phyloP scores from a whole-genome alignment of 179 eudicot genomes.

The Patellifolia procumbens region DNA sequence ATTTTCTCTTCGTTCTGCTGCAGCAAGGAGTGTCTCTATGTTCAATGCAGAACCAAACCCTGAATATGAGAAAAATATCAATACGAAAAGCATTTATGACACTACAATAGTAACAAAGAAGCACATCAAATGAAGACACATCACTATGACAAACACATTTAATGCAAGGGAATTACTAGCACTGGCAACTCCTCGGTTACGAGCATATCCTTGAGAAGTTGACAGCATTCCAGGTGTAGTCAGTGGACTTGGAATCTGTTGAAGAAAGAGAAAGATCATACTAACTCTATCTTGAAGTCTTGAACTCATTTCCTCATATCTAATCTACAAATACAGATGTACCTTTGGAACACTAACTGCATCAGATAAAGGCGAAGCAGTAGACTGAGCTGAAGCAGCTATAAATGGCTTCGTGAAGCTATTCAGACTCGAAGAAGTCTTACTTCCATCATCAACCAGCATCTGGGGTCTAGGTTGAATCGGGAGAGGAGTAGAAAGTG shows the following conservation, averaged over 20 bases:
- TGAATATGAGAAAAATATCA: conserved; percentile 30
- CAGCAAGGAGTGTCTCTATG: conserved; percentile 97
- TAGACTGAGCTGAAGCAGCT: conserved; percentile 47
- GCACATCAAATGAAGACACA: background rate
- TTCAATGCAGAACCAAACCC: conserved; percentile 96
- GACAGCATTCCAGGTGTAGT: conserved; percentile 51
- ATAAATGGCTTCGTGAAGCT: conserved; percentile 54
- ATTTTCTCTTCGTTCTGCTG: conserved; percentile 93
- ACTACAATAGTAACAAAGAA: background rate
- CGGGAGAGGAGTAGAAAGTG: conserved; percentile 55
- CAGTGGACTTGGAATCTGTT: conserved; percentile 53
- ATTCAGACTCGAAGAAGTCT: conserved; percentile 42
- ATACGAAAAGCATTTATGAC: background rate
- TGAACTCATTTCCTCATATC: background rate
- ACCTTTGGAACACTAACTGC: conserved; percentile 55
- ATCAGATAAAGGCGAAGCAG: conserved; percentile 45
- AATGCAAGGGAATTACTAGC: conserved; percentile 51
- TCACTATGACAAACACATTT: conserved; percentile 6
- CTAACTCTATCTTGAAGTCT: background rate
- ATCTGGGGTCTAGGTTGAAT: conserved; percentile 54
- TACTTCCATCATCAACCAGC: conserved; percentile 59
- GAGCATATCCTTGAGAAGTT: conserved; percentile 64
- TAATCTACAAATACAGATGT: background rate
- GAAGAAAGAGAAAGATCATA: background rate
- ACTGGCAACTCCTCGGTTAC: conserved; percentile 66